These are phyloP conservation scores for Starmera stellimalicola DNA, from an alignment of 1,139 yeast genomes.

Conservation along the genomic window DNA sequence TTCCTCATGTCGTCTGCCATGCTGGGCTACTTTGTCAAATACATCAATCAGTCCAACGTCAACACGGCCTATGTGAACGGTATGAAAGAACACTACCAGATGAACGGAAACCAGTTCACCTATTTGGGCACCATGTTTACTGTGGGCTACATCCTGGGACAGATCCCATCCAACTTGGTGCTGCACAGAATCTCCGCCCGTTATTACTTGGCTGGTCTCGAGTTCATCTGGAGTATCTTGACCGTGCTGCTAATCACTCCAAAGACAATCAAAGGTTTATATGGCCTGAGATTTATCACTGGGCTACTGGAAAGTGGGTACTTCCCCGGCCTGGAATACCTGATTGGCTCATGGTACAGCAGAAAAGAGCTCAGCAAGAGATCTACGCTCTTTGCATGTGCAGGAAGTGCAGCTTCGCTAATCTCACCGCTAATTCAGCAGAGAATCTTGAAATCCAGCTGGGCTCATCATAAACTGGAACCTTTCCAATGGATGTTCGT, in stretches of 20 bases:
- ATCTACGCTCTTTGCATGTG: slow-evolving; percentile 37
- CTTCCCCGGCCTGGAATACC: slow-evolving; percentile 25
- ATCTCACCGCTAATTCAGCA: slow-evolving; percentile 38
- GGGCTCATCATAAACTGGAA: slow-evolving; percentile 21
- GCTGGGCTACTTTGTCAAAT: slow-evolving; percentile 29
- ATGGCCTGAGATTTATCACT: slow-evolving; percentile 43
- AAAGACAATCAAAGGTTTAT: slow-evolving; percentile 31
- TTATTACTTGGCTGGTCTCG: slow-evolving; percentile 40
- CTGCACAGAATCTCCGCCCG: slow-evolving; percentile 40
- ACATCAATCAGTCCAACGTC: slow-evolving; percentile 34
- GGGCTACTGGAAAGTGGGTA: slow-evolving; percentile 50
- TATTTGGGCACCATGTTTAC: slow-evolving; percentile 41
- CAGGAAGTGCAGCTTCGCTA: slow-evolving; percentile 34
- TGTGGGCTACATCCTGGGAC: slow-evolving; percentile 46
- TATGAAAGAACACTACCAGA: slow-evolving; percentile 40
- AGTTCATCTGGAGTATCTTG: slow-evolving; percentile 43
- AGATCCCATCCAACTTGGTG: slow-evolving; percentile 42
- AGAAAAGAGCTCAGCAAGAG: slow-evolving; percentile 36
- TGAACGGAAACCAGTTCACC: slow-evolving; percentile 41
- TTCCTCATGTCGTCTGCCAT: slow-evolving; percentile 32
- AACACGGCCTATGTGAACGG: slow-evolving; percentile 46
- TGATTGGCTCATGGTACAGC: slow-evolving; percentile 40
- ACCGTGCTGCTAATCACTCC: slow-evolving; percentile 41
- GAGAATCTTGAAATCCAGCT: slow-evolving; percentile 28
- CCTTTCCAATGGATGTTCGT: slow-evolving; percentile 44